These are phyloP conservation scores for Magnolia sinica DNA, from an alignment of 164 flowering plant genomes.

Conservation along the genomic window DNA sequence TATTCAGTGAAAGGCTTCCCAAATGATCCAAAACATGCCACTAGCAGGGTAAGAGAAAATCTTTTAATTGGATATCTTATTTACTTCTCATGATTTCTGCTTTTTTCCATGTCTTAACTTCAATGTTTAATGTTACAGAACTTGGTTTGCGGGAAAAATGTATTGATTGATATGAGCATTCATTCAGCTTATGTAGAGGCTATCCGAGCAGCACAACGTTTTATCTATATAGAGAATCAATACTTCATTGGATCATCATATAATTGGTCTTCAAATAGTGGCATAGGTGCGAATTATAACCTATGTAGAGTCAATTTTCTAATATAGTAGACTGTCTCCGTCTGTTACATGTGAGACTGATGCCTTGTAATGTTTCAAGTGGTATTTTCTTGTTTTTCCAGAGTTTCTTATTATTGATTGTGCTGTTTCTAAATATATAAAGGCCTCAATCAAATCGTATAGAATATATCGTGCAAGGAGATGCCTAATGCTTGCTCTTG, in stretches of 20 bases:
- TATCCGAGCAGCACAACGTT: constrained; percentile 93
- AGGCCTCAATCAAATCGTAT: neutral
- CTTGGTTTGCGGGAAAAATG: constrained; percentile 86
- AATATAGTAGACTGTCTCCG: too few relatives aligned
- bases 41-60: constrained; percentile 15
- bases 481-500: too few relatives aligned
- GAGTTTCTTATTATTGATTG: too few relatives aligned
- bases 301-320: too few relatives aligned
- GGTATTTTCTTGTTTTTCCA: too few relatives aligned
- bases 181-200: constrained; percentile 94
- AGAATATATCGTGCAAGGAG: too few relatives aligned
- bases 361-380: too few relatives aligned
- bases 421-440: too few relatives aligned
- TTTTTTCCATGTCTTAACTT: neutral
- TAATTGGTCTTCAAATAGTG: constrained; percentile 72
- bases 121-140: constrained; percentile 40
- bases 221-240: constrained; percentile 91
- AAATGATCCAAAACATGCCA: constrained; percentile 79
- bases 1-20: constrained; percentile 88
- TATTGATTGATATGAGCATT: constrained; percentile 95
- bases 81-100: too few relatives aligned
- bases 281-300: constrained; percentile 44
- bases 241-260: constrained; percentile 93
- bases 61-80: too few relatives aligned
- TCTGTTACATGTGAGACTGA: too few relatives aligned